Base-by-base conservation (phyloP, 2,329 filamentous ascomycete genomes). In the Fonsecaea erecta region DNA sequence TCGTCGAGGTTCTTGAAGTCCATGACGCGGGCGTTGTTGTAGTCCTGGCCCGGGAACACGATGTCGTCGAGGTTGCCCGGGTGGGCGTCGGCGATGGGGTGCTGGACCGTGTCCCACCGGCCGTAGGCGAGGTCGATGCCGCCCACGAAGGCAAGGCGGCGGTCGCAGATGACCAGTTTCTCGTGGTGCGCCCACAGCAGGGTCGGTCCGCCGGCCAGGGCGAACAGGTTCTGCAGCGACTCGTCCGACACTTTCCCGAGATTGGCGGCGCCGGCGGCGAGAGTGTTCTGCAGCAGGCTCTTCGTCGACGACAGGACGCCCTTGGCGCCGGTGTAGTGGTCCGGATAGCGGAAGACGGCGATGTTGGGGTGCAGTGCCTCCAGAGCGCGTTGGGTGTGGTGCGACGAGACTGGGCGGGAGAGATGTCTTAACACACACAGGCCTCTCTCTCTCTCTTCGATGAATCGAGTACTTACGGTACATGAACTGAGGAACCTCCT, bases 121-220 rank as follows among this genome's bases (percentile, higher is more conserved):
- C 93, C 93, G 73, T 93, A 96, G 75, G 87, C 96, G 72, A 96
- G 82, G 77, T 97, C 93, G 1, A 97, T 81, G 21, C 93, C 93
- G 56, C 92, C 92, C 93, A 97, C 96, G 74, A 97, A 97, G 2
- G 88, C 92, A 60, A 88, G 82, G 8, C 83, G 82, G 14, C 88
- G 86, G 75, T 97, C 93, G 12, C 97, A 80, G 1, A 97, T 75
- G 70, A 91, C 92, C 0, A 97, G 84, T 78, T 97, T 97, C 79
- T 97, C 93, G 71, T 97, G 93, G 72, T 96, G 93, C 2, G 92
- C 91, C 93, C 93, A 97, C 78, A 92, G 96, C 0, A 97, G 79
- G 9, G 96, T 90, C 1, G 92, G 86, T 71, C 90, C 92, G 30
- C 93, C 90, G 34, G 87, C 86, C 54, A 91, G 89, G 60, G 93